Evolutionary conservation across 768 basidiomycete genomes (phyloP), one percentile per base, ranked within the genome.

Genomic region (Hericium erinaceus): DNA sequence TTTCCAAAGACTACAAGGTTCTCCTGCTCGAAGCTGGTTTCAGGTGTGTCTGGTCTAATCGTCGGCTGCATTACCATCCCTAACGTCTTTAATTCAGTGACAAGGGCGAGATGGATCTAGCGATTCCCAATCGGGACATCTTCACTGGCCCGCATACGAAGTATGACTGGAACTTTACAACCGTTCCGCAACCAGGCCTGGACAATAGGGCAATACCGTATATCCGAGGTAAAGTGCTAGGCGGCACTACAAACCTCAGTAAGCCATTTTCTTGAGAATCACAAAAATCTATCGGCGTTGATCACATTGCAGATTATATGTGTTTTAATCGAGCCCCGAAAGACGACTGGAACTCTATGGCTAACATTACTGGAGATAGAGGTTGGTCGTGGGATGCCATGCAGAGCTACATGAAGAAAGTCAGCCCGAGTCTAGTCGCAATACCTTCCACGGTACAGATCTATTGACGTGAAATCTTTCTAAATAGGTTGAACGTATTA

Each of bases 81-180:
- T 39, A 26, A 8, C 2, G 6, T 12, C 40, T 8, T 39, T 12
- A 40, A 46, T 46, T 18, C 15, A 56, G 55, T 24, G 48, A 39
- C 15, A 46, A 28, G 10, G 44, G 46, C 26, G 24, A n/a, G 3
- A 15, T 48, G 13, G 44, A 18, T 18, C 22, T 39, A n/a, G 26
- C 48, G 24, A 38, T 56, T 10, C 55, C 55, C 6, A n/a, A n/a
- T 6, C 48, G 4, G 20, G 8, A 38, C 16, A 13, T 48, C 52
- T 15, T 26, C 55, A 11, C 26, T n/a, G 28, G 20, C 20, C 55
- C 58, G 9, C 18, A 37, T 26, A 56, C 60, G 18, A 22, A 49
- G 39, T 48, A 58, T 10, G 49, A 56, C 37, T 65, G 64, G 64
- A 65, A 65, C 46, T 64, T 57, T 52, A 64, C 64, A 13, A 64